Evolutionary conservation across 306 rosid genomes (phyloP).

Genomic region (Dryas alaskensis): DNA sequence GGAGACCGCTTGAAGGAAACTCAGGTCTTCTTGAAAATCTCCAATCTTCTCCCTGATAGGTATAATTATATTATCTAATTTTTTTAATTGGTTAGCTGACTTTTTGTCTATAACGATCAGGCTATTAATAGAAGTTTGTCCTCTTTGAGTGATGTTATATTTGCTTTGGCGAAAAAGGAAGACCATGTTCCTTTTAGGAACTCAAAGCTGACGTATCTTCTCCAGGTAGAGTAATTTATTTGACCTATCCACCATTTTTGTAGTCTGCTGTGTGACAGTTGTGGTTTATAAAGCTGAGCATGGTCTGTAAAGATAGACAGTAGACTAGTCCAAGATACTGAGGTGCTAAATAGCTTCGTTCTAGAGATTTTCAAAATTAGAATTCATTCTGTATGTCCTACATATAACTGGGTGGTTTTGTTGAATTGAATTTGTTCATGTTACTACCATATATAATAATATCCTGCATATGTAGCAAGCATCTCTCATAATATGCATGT

Average conservation of each 20-base stretch:
- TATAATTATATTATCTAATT: background rate
- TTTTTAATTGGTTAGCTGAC: slow-evolving; percentile 13
- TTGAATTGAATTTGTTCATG: too few relatives aligned
- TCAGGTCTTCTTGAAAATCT: slow-evolving; percentile 50
- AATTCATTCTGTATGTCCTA: background rate
- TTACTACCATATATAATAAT: too few relatives aligned
- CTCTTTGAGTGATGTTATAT: slow-evolving; percentile 78
- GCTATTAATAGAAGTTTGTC: slow-evolving; percentile 95
- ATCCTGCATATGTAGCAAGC: too few relatives aligned
- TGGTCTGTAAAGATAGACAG: too few relatives aligned
- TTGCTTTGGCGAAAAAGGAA: slow-evolving; percentile 89
- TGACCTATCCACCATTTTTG: too few relatives aligned
- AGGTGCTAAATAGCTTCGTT: too few relatives aligned
- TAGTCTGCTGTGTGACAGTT: too few relatives aligned
- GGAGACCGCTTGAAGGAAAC: slow-evolving; percentile 98
- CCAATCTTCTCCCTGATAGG: background rate
- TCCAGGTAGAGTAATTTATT: slow-evolving; percentile 56
- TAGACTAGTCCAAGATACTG: too few relatives aligned
- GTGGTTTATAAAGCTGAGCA: too few relatives aligned
- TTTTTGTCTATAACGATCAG: slow-evolving; percentile 35
- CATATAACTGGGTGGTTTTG: too few relatives aligned
- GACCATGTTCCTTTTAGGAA: slow-evolving; percentile 92
- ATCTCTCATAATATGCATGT: too few relatives aligned
- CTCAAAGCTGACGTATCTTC: slow-evolving; percentile 88
- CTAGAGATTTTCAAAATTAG: too few relatives aligned